A percentile compares a stretch with the other conserved stretches of the same genome.
phyloP scores from a whole-genome alignment of 805 yeast species.

The Kluyveromyces starmeri region DNA sequence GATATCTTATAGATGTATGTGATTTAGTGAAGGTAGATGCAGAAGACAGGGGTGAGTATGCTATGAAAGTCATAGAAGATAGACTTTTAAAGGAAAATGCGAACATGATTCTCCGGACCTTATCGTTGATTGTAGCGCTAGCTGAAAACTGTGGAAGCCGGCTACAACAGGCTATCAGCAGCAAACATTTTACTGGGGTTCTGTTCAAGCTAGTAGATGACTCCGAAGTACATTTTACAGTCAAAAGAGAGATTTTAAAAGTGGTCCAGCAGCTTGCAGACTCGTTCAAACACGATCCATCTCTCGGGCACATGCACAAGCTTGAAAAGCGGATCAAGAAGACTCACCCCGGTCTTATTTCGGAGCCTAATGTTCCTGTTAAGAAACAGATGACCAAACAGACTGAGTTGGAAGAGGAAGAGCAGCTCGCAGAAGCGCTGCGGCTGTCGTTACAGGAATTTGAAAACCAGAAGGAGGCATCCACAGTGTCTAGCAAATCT shows the following conservation, averaged over 20 bases:
- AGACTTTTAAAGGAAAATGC: constrained; percentile 49
- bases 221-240: constrained; percentile 49
- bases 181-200: constrained; percentile 41
- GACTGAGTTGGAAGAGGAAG: constrained; percentile 59
- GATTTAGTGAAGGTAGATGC: constrained; percentile 57
- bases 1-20: constrained; percentile 52
- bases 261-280: constrained; percentile 57
- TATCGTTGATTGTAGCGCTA: constrained; percentile 47
- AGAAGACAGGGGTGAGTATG: constrained; percentile 39
- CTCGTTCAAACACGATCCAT: constrained; percentile 65
- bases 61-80: constrained; percentile 36
- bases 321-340: constrained; percentile 43
- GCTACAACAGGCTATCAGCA: constrained; percentile 53
- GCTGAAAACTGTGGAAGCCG: constrained; percentile 75
- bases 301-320: constrained; percentile 59
- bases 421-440: constrained; percentile 67
- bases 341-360: constrained; percentile 32
- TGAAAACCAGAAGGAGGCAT: constrained; percentile 32
- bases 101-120: constrained; percentile 52
- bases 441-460: constrained; percentile 62
- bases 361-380: constrained; percentile 48
- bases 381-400: constrained; percentile 39
- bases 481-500: too few species aligned
- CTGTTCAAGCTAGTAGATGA: constrained; percentile 45
- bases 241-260: constrained; percentile 58